Evolutionary conservation across 1,284 basidiomycete genomes (phyloP).

Genomic region (Moniliophthora roreri): DNA sequence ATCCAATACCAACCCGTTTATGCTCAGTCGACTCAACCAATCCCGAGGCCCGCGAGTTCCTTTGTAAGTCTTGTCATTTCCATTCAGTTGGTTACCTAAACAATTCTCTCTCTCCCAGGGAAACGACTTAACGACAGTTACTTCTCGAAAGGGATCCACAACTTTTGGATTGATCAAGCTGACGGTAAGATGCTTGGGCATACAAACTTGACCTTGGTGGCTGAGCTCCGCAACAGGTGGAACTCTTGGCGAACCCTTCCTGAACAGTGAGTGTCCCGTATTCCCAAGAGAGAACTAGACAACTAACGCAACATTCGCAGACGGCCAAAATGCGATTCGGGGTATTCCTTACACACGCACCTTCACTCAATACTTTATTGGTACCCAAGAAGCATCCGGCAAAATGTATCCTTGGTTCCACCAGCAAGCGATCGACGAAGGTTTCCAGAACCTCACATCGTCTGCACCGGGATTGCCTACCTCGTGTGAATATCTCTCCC

Average conservation of each 20-base stretch:
- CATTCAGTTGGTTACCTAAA: not conserved
- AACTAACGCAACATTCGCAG: conserved; percentile 17
- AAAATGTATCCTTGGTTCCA: conserved; percentile 44
- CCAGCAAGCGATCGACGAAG: conserved; percentile 27
- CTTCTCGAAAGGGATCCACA: conserved; percentile 41
- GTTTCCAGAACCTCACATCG: conserved; percentile 15
- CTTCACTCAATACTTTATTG: conserved; percentile 39
- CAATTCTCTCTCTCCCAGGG: conserved; percentile 24
- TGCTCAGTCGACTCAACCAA: conserved; percentile 29
- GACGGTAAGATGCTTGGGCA: conserved; percentile 27
- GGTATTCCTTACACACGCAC: conserved; percentile 35
- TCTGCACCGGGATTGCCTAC: conserved; percentile 13
- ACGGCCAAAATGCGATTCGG: conserved; percentile 32
- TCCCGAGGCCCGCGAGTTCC: conserved; percentile 32
- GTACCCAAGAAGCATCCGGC: conserved; percentile 36
- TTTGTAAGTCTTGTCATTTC: conserved; percentile 22
- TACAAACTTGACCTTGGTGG: not conserved
- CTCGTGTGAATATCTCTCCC: conserved; percentile 36
- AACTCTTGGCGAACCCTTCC: conserved; percentile 37
- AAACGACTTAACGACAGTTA: conserved; percentile 40
- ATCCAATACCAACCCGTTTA: too few species aligned
- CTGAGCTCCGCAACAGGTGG: conserved; percentile 25
- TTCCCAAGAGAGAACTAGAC: not conserved
- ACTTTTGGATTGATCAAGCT: conserved; percentile 44
- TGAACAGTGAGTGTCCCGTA: conserved; percentile 32